Evolutionary conservation across 176 grass and related monocot genomes (phyloP).

Genomic region (Avena insularis): DNA sequence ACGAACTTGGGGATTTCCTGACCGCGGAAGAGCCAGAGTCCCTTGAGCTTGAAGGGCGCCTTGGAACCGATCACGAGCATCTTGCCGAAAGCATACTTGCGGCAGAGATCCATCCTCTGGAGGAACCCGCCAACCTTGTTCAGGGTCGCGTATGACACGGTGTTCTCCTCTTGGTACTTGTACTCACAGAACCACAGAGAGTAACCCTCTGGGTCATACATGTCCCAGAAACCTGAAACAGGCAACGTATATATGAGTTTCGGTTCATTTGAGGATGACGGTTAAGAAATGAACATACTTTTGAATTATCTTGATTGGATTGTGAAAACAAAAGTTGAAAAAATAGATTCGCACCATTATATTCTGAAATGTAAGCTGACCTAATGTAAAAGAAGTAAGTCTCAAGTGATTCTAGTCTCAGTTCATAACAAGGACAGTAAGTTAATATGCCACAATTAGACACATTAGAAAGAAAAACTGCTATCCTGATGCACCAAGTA

Average conservation of each 20-base stretch:
- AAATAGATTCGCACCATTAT: background rate
- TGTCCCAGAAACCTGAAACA: conserved; percentile 93
- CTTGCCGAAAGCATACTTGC: conserved; percentile 87
- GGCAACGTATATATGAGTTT: background rate
- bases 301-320: background rate
- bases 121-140: conserved; percentile 89
- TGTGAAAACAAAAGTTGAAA: background rate
- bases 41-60: conserved; percentile 88
- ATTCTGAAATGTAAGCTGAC: background rate
- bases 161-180: conserved; percentile 94
- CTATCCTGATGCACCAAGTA: background rate
- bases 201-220: conserved; percentile 94
- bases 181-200: conserved; percentile 96
- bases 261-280: background rate
- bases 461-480: background rate
- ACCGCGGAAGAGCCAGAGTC: background rate
- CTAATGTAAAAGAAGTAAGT: background rate
- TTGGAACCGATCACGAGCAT: conserved; percentile 76
- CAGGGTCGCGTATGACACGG: conserved; percentile 65
- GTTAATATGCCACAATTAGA: background rate
- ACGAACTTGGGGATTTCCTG: background rate
- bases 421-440: background rate
- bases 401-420: background rate
- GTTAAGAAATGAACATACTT: background rate
- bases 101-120: conserved; percentile 71